phyloP scores from a whole-genome alignment of 2,329 filamentous ascomycete genomes.

The Talaromyces sp. region DNA sequence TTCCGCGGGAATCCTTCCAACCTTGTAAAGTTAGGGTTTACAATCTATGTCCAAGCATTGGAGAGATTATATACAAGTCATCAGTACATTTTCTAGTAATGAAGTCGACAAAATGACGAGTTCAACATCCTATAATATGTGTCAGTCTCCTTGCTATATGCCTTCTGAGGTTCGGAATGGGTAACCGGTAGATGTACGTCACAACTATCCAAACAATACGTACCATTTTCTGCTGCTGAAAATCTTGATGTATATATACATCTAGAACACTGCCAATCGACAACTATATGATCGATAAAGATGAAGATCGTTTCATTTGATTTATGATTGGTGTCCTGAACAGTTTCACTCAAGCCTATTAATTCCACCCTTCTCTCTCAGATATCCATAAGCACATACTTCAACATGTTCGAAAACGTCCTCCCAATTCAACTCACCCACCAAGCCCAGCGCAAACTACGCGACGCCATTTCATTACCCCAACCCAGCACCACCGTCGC shows the following conservation, averaged over 20 bases:
- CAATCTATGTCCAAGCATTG: neutral
- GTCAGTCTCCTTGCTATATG: neutral
- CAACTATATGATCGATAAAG: neutral
- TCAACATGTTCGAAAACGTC: neutral
- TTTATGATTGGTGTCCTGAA: neutral
- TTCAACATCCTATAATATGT: neutral
- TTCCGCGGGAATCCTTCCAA: neutral
- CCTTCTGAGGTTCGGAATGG: neutral
- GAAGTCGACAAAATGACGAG: neutral
- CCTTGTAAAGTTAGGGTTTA: neutral
- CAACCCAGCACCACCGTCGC: neutral
- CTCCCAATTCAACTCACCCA: neutral
- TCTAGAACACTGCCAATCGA: neutral
- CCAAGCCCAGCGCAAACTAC: neutral
- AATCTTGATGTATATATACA: neutral
- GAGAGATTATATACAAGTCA: neutral
- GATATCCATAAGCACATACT: neutral
- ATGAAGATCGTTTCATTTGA: neutral
- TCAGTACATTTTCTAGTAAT: too few relatives aligned
- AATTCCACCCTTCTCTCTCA: neutral
- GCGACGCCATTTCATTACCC: neutral
- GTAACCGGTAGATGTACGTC: neutral
- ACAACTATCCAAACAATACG: constrained; percentile 4
- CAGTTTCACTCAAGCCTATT: neutral
- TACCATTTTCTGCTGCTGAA: neutral